A percentile compares a stretch with the other conserved stretches of the same genome.
Conservation (phyloP, 768 basidiomycete species). For the Suillus tomentosus region DNA sequence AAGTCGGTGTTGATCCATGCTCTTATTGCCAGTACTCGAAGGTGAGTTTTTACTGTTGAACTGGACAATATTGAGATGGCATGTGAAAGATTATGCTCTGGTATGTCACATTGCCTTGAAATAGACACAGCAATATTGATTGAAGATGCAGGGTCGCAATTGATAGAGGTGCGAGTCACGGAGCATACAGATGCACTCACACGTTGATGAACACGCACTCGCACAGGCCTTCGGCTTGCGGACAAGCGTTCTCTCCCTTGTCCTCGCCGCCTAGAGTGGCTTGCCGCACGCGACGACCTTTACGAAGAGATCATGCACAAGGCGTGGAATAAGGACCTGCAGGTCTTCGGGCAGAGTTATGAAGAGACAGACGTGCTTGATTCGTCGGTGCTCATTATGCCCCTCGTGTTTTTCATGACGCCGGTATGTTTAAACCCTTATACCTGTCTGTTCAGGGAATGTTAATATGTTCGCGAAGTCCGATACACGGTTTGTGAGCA, state of each 20-base stretch:
- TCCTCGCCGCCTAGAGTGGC: slow-evolving; percentile 71
- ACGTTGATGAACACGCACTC: not conserved
- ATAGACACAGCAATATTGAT: not conserved
- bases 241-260: slow-evolving; percentile 95
- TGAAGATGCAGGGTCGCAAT: slow-evolving; percentile 79
- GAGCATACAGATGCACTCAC: not conserved
- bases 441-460: slow-evolving; percentile 5
- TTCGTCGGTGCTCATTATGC: slow-evolving; percentile 89
- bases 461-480: slow-evolving; percentile 43
- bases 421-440: slow-evolving; percentile 48
- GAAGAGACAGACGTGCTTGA: slow-evolving; percentile 84
- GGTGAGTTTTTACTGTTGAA: slow-evolving; percentile 39
- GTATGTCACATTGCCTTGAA: slow-evolving; percentile 40
- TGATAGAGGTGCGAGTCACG: slow-evolving; percentile 64
- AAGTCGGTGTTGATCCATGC: slow-evolving; percentile 8
- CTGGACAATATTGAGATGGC: slow-evolving; percentile 10
- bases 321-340: slow-evolving; percentile 74
- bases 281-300: slow-evolving; percentile 71
- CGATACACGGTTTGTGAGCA: slow-evolving; percentile 87
- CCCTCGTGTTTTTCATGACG: slow-evolving; percentile 89
- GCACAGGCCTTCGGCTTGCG: slow-evolving; percentile 78
- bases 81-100: slow-evolving; percentile 80
- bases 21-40: slow-evolving; percentile 66
- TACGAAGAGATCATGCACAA: slow-evolving; percentile 94
- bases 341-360: slow-evolving; percentile 86